Evolutionary conservation across 2,329 filamentous ascomycete genomes (phyloP).

Genomic region (Ampelomyces quisqualis): DNA sequence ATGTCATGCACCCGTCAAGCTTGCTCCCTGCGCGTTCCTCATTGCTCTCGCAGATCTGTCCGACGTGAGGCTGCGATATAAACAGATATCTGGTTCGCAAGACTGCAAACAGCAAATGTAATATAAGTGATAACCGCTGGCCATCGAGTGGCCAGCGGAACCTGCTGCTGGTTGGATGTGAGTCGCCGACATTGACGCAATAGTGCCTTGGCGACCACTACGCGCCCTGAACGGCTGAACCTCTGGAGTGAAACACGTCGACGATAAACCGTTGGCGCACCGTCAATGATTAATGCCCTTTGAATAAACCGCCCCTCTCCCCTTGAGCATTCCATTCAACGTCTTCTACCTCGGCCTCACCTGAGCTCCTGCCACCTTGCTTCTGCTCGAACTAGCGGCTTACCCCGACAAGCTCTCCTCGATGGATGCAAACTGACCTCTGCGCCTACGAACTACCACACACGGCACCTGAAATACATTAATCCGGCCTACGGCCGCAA

Average conservation of each 20-base stretch:
- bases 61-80: background rate
- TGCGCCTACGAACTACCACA: background rate
- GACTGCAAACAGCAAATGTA: background rate
- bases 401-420: background rate
- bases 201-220: slow-evolving; percentile 3
- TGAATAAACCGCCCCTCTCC: slow-evolving; percentile 2
- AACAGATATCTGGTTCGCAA: background rate
- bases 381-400: background rate
- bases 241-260: slow-evolving; percentile 8
- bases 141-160: background rate
- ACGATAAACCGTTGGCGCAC: background rate
- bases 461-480: background rate
- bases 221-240: slow-evolving; percentile 10
- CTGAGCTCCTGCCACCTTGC: background rate
- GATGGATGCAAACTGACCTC: slow-evolving; percentile 2
- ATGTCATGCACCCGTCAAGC: slow-evolving; percentile 1
- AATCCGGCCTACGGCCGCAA: background rate
- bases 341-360: background rate
- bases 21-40: no score
- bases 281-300: background rate
- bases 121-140: background rate
- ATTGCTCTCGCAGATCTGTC: no score
- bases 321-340: slow-evolving; percentile 1
- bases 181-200: slow-evolving; percentile 3
- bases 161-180: background rate